Evolutionary conservation across 1,139 yeast genomes (phyloP).

Genomic region (Zygotorulaspora mrakii): DNA sequence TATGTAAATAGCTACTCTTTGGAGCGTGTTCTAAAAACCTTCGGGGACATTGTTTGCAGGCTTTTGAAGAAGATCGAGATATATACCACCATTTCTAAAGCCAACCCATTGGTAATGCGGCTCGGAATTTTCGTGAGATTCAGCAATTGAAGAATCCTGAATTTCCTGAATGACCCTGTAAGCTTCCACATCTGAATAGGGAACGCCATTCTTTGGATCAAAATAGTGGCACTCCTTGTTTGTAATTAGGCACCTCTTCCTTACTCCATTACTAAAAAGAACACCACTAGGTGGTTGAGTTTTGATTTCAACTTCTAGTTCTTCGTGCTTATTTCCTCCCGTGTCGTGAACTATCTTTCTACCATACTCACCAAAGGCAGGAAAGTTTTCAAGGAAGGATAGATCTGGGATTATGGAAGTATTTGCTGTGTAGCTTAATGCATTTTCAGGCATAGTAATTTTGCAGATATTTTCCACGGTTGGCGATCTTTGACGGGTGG

Average conservation of each 20-base stretch:
- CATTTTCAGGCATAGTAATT: slow-evolving; percentile 25
- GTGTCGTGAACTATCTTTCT: slow-evolving; percentile 44
- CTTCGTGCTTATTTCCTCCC: slow-evolving; percentile 43
- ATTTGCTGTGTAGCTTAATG: slow-evolving; percentile 21
- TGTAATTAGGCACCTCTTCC: slow-evolving; percentile 67
- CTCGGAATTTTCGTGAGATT: slow-evolving; percentile 19
- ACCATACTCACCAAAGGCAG: slow-evolving; percentile 61
- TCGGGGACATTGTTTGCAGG: slow-evolving; percentile 90
- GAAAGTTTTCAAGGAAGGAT: slow-evolving; percentile 50
- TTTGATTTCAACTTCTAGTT: slow-evolving; percentile 46
- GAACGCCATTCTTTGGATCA: slow-evolving; percentile 83
- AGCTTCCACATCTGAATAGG: slow-evolving; percentile 79
- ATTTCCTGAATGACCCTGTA: slow-evolving; percentile 65
- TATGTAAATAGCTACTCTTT: too few relatives aligned
- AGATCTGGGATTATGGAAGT: slow-evolving; percentile 25
- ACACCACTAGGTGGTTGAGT: slow-evolving; percentile 76
- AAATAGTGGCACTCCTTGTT: slow-evolving; percentile 79
- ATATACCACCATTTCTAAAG: slow-evolving; percentile 61
- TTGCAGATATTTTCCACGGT: slow-evolving; percentile 52
- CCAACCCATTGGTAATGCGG: slow-evolving; percentile 63
- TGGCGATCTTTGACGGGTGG: slow-evolving; percentile 51
- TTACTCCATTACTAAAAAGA: slow-evolving; percentile 62
- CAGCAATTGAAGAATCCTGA: slow-evolving; percentile 43
- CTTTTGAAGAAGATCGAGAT: slow-evolving; percentile 49
- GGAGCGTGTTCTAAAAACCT: slow-evolving; percentile 66